Percentiles rank a stretch among this genome's conserved stretches.
These are phyloP conservation scores for Vaccinium macrocarpon DNA, from an alignment of 148 eudicot species.

Conservation along the genomic window DNA sequence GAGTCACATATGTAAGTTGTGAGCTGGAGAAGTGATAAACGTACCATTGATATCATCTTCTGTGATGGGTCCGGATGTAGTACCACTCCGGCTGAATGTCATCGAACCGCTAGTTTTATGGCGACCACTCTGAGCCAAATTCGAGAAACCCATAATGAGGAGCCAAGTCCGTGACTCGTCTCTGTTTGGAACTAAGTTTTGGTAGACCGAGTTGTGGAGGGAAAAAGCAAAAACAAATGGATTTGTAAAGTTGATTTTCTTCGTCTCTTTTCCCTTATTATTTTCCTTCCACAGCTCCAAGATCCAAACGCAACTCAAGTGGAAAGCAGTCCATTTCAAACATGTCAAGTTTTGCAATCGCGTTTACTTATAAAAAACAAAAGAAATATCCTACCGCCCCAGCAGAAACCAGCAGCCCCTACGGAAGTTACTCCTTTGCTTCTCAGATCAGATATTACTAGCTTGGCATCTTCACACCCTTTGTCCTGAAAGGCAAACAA, in stretches of 20 bases:
- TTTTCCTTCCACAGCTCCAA: slow-evolving; percentile 1
- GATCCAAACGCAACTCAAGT: background rate
- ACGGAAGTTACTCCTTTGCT: slow-evolving; percentile 28
- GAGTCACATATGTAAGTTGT: background rate
- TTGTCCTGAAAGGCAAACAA: slow-evolving; percentile 27
- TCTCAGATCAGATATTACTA: slow-evolving; percentile 30
- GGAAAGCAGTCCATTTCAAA: background rate
- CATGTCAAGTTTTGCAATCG: background rate
- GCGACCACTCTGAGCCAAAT: slow-evolving; percentile 31
- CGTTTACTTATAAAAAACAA: background rate
- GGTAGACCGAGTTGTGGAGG: background rate
- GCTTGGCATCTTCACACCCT: slow-evolving; percentile 39
- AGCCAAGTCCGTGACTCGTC: background rate
- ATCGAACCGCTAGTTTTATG: slow-evolving; percentile 34
- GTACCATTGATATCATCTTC: slow-evolving; percentile 44
- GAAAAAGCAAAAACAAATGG: background rate
- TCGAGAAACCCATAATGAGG: background rate
- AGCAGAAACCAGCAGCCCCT: slow-evolving; percentile 49
- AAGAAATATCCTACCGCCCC: slow-evolving; percentile 35
- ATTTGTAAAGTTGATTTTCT: background rate
- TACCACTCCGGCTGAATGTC: slow-evolving; percentile 43
- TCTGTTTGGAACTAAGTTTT: background rate
- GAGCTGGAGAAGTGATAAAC: background rate
- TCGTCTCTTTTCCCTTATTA: background rate
- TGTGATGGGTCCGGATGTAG: slow-evolving; percentile 41